Evolutionary conservation across 371 early-diverging fungal species (phyloP), one percentile per base, ranked within the genome.

Genomic region (Mortierella sp.): DNA sequence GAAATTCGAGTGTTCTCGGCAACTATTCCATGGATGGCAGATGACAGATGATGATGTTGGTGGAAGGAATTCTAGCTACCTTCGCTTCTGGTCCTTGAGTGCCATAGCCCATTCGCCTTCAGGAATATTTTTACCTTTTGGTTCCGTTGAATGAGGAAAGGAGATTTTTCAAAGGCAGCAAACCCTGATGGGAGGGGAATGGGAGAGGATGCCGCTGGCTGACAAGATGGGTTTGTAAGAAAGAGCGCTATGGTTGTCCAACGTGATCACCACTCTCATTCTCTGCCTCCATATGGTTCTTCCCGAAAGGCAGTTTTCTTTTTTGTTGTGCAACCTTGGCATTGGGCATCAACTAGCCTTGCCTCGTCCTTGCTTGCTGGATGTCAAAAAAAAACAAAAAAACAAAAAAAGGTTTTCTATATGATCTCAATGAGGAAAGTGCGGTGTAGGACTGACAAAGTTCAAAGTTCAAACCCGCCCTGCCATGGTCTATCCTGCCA

Each of bases 121-220:
- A 35, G 18, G 14, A 63, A 16, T 21, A 12, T 60, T 63, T 63
- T 35, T 63, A 16, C 2, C 35, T 63, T 63, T 63, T 60, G 16
- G 1, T 60, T 27, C 14, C 27, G 32, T n/a, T 29, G 60, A n/a
- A 14, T 18, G 38, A 21, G 29, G 3, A 63, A 63, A 38, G 60
- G 32, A 58, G 32, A 32, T 63, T 35, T 63, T 63, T 63, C 63
- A 63, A 63, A 63, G 63, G 38, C 63, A 63, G 63, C 63, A 63
- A 63, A 63, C 63, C 63, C 32, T 63, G 63, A 63, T 63, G 38
- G 74, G 43, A 51, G 18, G 41, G 32, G 73, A 51, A 38, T 35
- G 54, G 51, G 6, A 55, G 7, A 55, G 29, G 12, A 29, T 27
- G 12, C 11, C 14, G 5, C 11, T 35, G 18, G 18, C 10, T 43